Percentiles rank a stretch among this genome's conserved stretches.
Evolutionary conservation across 768 basidiomycete species (phyloP).

Genomic region (Gelatoporia subvermispora): DNA sequence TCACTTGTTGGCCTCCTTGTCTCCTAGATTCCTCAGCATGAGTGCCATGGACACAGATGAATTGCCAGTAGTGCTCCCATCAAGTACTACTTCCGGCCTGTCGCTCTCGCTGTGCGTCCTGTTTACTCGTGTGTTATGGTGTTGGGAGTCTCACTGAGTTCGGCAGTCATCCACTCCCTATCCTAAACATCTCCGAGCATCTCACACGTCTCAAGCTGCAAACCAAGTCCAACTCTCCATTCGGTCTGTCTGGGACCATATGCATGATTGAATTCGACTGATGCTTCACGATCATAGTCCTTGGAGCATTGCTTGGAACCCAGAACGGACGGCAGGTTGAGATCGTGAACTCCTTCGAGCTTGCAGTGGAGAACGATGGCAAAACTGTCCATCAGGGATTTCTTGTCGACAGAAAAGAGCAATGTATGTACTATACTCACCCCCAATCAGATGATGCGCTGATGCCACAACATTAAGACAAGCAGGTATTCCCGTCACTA

Average conservation of each 20-base stretch:
- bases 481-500: conserved; percentile 95
- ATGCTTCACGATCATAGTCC: conserved; percentile 45
- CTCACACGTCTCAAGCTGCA: conserved; percentile 81
- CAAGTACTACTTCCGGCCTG: conserved; percentile 67
- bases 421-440: conserved; percentile 53
- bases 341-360: conserved; percentile 95
- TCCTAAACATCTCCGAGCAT: conserved; percentile 96
- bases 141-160: conserved; percentile 18
- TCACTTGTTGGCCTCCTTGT: background rate
- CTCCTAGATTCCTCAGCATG: conserved; percentile 24
- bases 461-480: conserved; percentile 50
- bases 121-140: background rate
- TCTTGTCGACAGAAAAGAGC: conserved; percentile 76
- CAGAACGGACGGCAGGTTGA: conserved; percentile 94
- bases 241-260: conserved; percentile 41
- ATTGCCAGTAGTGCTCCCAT: conserved; percentile 65
- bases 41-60: conserved; percentile 77
- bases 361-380: conserved; percentile 58
- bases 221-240: conserved; percentile 52
- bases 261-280: background rate
- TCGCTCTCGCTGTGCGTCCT: conserved; percentile 65
- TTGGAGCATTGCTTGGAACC: conserved; percentile 91
- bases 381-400: conserved; percentile 76
- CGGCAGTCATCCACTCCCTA: conserved; percentile 87
- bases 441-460: background rate